These are phyloP conservation scores for Wickerhamomyces subpelliculosus DNA, from an alignment of 805 yeast species.

Conservation along the genomic window DNA sequence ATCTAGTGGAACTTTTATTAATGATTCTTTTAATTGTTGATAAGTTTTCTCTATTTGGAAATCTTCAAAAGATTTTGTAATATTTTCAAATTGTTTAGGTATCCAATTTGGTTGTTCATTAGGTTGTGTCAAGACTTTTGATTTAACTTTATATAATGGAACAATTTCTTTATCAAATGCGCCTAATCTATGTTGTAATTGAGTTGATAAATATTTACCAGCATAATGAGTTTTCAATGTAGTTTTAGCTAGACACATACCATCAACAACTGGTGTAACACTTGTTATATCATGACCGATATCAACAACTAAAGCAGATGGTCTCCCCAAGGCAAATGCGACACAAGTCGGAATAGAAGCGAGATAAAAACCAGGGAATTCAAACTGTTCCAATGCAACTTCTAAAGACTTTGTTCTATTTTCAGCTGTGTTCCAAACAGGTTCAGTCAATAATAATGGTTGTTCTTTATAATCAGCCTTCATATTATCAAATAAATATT, in stretches of 20 bases:
- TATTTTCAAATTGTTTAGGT: slow-evolving; percentile 13
- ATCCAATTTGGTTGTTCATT: slow-evolving; percentile 27
- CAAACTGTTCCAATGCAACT: slow-evolving; percentile 56
- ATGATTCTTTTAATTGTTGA: slow-evolving; percentile 72
- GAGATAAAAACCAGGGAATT: slow-evolving; percentile 74
- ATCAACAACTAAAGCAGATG: slow-evolving; percentile 81
- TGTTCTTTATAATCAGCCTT: slow-evolving; percentile 52
- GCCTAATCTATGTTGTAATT: slow-evolving; percentile 36
- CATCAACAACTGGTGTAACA: slow-evolving; percentile 80
- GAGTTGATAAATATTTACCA: slow-evolving; percentile 59
- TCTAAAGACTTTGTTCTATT: slow-evolving; percentile 70
- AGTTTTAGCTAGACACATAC: slow-evolving; percentile 64
- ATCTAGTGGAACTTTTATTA: slow-evolving; percentile 45
- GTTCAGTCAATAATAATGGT: slow-evolving; percentile 80
- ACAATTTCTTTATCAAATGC: slow-evolving; percentile 28
- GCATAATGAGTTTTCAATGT: slow-evolving; percentile 68
- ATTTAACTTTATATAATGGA: slow-evolving; percentile 44
- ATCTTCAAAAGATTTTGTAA: slow-evolving; percentile 40
- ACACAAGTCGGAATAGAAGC: slow-evolving; percentile 84
- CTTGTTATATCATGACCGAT: slow-evolving; percentile 73
- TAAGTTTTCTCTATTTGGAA: slow-evolving; percentile 49
- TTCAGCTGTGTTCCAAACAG: slow-evolving; percentile 69
- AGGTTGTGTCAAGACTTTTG: slow-evolving; percentile 30
- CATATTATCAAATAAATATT: slow-evolving; percentile 47
- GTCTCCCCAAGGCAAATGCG: slow-evolving; percentile 83